Evolutionary conservation across 345 rosid species (phyloP).

Genomic region (Ceriops tagal): DNA sequence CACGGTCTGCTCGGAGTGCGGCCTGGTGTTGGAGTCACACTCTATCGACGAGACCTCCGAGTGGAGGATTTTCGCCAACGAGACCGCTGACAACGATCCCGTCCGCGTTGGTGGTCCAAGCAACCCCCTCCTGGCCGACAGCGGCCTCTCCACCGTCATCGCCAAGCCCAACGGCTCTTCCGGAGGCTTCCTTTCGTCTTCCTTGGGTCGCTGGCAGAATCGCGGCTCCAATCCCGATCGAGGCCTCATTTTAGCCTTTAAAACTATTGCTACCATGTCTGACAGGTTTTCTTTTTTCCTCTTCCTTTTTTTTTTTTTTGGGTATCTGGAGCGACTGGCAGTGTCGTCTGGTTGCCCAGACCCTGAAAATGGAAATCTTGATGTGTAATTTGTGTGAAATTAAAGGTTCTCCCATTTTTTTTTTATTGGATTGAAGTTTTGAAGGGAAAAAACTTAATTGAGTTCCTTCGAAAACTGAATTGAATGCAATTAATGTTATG

Average conservation of each 20-base stretch:
- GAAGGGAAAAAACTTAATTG: no score
- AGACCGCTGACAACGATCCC: conserved; percentile 86
- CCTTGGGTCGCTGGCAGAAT: conserved; percentile 96
- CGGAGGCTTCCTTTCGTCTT: conserved; percentile 85
- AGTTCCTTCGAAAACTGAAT: no score
- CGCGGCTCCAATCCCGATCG: conserved; percentile 96
- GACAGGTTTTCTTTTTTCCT: conserved; percentile 51
- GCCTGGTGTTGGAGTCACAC: conserved; percentile 90
- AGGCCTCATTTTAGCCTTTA: conserved; percentile 81
- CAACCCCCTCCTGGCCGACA: conserved; percentile 83
- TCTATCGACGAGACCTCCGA: conserved; percentile 98
- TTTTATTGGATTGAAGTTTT: no score
- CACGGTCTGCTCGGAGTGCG: conserved; percentile 98
- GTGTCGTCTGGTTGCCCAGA: no score
- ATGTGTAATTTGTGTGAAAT: no score
- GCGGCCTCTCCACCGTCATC: conserved; percentile 92
- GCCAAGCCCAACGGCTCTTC: conserved; percentile 95
- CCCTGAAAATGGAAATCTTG: no score
- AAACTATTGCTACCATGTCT: conserved; percentile 94
- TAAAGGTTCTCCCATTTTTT: no score
- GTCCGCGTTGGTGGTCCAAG: conserved; percentile 98
- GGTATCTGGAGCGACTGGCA: no score
- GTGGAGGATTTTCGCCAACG: conserved; percentile 98
- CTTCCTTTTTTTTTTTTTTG: neutral
- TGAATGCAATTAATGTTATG: no score